phyloP scores from a whole-genome alignment of 1,284 basidiomycete genomes.

The Moniliophthora roreri region DNA sequence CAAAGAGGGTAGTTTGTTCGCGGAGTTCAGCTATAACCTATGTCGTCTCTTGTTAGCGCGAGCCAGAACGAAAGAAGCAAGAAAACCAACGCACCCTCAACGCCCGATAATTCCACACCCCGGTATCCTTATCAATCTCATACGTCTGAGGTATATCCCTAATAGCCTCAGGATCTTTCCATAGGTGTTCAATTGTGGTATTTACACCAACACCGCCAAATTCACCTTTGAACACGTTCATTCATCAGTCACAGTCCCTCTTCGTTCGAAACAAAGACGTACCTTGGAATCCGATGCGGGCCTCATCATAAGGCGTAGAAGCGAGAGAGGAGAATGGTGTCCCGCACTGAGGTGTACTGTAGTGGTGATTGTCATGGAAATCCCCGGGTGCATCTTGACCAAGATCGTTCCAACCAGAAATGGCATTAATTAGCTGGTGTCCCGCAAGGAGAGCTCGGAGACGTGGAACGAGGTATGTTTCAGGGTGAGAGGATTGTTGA shows the following conservation, averaged over 20 bases:
- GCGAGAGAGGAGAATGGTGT: slow-evolving; percentile 14
- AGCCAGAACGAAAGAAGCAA: background rate
- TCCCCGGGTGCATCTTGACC: slow-evolving; percentile 12
- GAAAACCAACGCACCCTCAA: slow-evolving; percentile 5
- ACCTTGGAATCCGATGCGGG: slow-evolving; percentile 16
- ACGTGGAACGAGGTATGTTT: slow-evolving; percentile 14
- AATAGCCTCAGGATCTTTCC: slow-evolving; percentile 16
- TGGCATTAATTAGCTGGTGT: slow-evolving; percentile 17
- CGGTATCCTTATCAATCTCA: slow-evolving; percentile 13
- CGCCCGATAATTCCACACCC: slow-evolving; percentile 19
- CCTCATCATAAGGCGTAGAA: slow-evolving; percentile 8
- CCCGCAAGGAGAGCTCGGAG: slow-evolving; percentile 8
- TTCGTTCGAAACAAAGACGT: too few species aligned
- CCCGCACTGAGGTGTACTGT: slow-evolving; percentile 16
- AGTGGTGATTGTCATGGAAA: slow-evolving; percentile 19
- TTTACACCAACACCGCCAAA: slow-evolving; percentile 15
- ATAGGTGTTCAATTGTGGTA: slow-evolving; percentile 13
- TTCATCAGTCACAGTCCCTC: too few species aligned
- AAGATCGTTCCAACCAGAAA: slow-evolving; percentile 17
- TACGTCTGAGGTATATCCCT: slow-evolving; percentile 14
- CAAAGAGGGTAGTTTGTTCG: slow-evolving; percentile 17
- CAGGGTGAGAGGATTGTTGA: slow-evolving; percentile 9
- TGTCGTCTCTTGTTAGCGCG: too few species aligned
- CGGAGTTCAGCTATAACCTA: slow-evolving; percentile 15
- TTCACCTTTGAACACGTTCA: too few species aligned